Evolutionary conservation across 148 eudicot species (phyloP), one percentile per base, ranked within the genome.

Genomic region (Dianthus caryophyllus): DNA sequence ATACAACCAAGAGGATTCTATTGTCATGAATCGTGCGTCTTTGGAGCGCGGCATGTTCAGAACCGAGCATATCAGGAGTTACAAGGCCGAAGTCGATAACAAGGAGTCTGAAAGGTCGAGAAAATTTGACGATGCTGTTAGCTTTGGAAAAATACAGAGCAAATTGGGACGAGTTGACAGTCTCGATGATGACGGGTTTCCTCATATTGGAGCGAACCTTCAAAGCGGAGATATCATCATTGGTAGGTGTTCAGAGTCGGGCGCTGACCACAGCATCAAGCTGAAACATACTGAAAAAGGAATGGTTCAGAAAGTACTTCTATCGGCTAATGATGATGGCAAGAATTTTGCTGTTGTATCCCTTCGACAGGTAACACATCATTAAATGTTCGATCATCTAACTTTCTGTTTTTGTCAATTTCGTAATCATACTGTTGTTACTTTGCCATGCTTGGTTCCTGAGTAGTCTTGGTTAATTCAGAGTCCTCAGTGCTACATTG

Each of bases 11-110:
- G 98, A 94, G 76, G 98, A 94, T 74, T 94, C 98, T 1, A 38
- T 90, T 66, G 98, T 94, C 15, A 94, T 94, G 98, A 94, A 90
- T 58, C 81, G 92, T 61, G 81, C 96, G 67, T 94, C 98, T 13
- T n/a, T 90, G 61, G 98, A 94, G 73, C 98, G 97, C 57, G 99
- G 99, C 30, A 84, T 94, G 99, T 94, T 94, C 46, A 78, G 99
- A 14, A 75, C 97, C 15, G 96, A 94, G 69, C 99, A 90, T 69
- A 78, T 77, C 13, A 82, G 99, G 71, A 94, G 93, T 66, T 94
- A 86, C 65, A 94, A 90, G 73, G 88, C 92, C 58, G 99, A 94
- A 64, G 88, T 88, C 20, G 90, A 88, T 27, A 84, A 88, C 60
- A 81, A 80, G 73, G 99, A 94, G 66, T 61, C 77, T 13, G 88